Percentiles rank a stretch among this genome's conserved stretches.
phyloP scores from a whole-genome alignment of 306 rosid genomes.

The Gleditsia sinensis region DNA sequence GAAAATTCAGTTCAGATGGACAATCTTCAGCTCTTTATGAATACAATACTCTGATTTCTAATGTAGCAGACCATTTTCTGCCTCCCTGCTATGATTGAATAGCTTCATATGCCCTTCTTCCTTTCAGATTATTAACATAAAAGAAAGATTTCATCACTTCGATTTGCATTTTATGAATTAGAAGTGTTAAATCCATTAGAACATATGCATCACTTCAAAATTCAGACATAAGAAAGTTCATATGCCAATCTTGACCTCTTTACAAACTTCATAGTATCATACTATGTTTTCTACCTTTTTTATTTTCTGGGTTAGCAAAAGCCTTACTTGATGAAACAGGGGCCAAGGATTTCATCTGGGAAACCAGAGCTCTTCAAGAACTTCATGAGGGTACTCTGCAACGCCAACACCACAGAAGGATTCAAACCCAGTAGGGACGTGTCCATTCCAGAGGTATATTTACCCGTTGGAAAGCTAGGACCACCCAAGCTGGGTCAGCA shows the following conservation, averaged over 20 bases:
- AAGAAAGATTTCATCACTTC: constrained; percentile 8
- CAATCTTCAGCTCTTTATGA: not conserved
- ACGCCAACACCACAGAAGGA: constrained; percentile 80
- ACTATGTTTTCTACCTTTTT: not conserved
- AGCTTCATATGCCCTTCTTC: constrained; percentile 1
- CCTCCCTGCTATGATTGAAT: no score
- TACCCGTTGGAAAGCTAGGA: constrained; percentile 56
- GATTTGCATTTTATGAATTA: constrained; percentile 6
- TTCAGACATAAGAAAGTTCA: constrained; percentile 67
- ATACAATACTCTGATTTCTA: not conserved
- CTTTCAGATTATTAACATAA: not conserved
- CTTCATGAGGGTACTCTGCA: constrained; percentile 68
- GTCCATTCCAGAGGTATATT: constrained; percentile 67
- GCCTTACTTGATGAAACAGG: constrained; percentile 46
- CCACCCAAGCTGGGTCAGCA: constrained; percentile 32
- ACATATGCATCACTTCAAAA: constrained; percentile 22
- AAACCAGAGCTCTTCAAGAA: constrained; percentile 53
- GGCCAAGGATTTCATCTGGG: constrained; percentile 60
- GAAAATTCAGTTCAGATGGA: not conserved
- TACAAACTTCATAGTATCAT: constrained; percentile 41
- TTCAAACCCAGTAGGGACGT: constrained; percentile 60
- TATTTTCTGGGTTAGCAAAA: no score
- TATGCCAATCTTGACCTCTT: constrained; percentile 49
- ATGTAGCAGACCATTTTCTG: no score
- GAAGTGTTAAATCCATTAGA: not conserved